Evolutionary conservation across 108 stramenopile genomes (phyloP).

Genomic region (Cyclostephanos tholiformis): DNA sequence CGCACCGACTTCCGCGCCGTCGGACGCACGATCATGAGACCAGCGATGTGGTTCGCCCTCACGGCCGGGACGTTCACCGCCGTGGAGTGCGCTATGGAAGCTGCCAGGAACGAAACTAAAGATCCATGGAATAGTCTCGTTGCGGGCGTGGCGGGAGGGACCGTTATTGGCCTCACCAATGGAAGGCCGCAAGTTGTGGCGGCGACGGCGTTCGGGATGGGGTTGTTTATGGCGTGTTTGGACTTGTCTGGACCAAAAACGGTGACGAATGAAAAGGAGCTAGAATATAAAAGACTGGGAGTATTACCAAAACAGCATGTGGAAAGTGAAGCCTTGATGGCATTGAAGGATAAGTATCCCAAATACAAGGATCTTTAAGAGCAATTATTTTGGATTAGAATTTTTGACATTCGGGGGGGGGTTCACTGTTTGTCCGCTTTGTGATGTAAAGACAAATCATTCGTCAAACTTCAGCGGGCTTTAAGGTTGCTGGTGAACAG

Average conservation of each 20-base stretch:
- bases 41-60: constrained; percentile 44
- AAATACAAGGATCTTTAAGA: constrained; percentile 43
- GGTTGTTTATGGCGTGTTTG: constrained; percentile 49
- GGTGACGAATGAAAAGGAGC: constrained; percentile 33
- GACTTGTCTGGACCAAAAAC: constrained; percentile 44
- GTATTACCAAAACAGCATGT: constrained; percentile 37
- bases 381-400: background rate
- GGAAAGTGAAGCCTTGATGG: constrained; percentile 47
- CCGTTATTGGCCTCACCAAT: constrained; percentile 38
- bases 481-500: background rate
- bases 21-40: constrained; percentile 35
- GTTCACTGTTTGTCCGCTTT: too few relatives aligned
- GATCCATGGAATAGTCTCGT: constrained; percentile 48
- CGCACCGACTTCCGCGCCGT: constrained; percentile 30
- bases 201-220: constrained; percentile 44
- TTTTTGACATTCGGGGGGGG: background rate
- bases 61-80: constrained; percentile 42
- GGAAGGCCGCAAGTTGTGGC: constrained; percentile 44
- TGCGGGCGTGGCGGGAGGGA: constrained; percentile 50
- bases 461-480: background rate
- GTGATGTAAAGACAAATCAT: too few relatives aligned
- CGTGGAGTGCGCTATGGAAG: constrained; percentile 47
- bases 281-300: constrained; percentile 34
- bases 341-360: constrained; percentile 45
- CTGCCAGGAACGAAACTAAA: constrained; percentile 36